A percentile compares a stretch with the other conserved stretches of the same genome.
Evolutionary conservation across 495 filamentous ascomycete genomes (phyloP).

Genomic region (Tuber calosporum): DNA sequence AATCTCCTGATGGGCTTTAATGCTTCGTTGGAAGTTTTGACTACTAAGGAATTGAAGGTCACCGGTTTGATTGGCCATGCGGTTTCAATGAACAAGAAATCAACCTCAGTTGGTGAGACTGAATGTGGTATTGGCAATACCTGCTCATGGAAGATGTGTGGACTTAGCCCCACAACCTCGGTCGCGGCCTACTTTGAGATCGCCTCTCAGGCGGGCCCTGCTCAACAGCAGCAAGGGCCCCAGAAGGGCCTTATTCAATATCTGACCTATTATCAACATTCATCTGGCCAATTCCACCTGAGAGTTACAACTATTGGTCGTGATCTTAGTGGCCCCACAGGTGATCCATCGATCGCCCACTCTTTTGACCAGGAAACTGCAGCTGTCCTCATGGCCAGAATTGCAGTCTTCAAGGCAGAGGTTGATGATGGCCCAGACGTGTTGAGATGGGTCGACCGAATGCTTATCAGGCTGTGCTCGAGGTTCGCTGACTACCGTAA

Average conservation of each 20-base stretch:
- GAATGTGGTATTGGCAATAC: constrained; percentile 99
- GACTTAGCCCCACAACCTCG: constrained; percentile 85
- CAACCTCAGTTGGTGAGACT: constrained; percentile 90
- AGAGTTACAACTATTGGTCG: constrained; percentile 89
- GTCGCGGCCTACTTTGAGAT: constrained; percentile 98
- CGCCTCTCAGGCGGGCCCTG: constrained; percentile 82
- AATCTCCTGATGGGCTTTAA: constrained; percentile 98
- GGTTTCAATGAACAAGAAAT: constrained; percentile 95
- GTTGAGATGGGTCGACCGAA: constrained; percentile 94
- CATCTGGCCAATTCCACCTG: constrained; percentile 91
- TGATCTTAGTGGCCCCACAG: constrained; percentile 85
- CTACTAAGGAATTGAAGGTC: constrained; percentile 97
- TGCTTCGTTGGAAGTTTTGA: constrained; percentile 89
- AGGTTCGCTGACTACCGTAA: constrained; percentile 98
- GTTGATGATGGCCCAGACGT: constrained; percentile 99
- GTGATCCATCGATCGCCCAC: constrained; percentile 94
- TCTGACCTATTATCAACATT: constrained; percentile 97
- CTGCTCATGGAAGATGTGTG: constrained; percentile 99
- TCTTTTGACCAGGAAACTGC: constrained; percentile 98
- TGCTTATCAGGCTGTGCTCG: constrained; percentile 95
- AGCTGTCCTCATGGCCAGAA: constrained; percentile 95
- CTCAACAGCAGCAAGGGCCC: constrained; percentile 74
- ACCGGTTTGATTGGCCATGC: constrained; percentile 97
- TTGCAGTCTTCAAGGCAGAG: constrained; percentile 98
- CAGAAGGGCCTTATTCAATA: constrained; percentile 98